A percentile compares a stretch with the other conserved stretches of the same genome.
Conservation (phyloP, 2,329 filamentous ascomycete genomes). For the Alternaria consortialis region DNA sequence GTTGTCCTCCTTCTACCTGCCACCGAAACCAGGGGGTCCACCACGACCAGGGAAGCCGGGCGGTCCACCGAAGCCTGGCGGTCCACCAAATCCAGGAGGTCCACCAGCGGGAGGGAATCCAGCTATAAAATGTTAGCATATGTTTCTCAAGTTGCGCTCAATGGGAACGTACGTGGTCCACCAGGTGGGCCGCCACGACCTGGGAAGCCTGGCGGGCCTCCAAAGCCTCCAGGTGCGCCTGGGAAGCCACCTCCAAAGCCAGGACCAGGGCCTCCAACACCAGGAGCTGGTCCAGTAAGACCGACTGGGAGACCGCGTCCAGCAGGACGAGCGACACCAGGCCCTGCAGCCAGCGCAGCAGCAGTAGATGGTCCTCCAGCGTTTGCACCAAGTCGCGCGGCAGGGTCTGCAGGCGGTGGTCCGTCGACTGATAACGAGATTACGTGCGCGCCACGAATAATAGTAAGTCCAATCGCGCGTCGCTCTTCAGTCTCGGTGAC, state of each 20-base stretch:
- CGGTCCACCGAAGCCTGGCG: conserved; percentile 38
- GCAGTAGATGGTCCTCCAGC: conserved; percentile 72
- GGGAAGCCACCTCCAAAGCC: conserved; percentile 59
- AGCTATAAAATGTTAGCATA: conserved; percentile 39
- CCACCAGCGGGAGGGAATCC: conserved; percentile 59
- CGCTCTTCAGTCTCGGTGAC: conserved; percentile 94
- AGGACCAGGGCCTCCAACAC: conserved; percentile 81
- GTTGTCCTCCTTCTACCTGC: conserved; percentile 28
- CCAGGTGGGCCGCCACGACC: conserved; percentile 52
- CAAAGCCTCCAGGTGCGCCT: conserved; percentile 49
- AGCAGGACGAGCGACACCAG: conserved; percentile 89
- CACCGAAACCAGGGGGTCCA: conserved; percentile 39
- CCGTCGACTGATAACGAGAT: conserved; percentile 96
- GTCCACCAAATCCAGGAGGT: conserved; percentile 56
- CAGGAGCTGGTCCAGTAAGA: conserved; percentile 86
- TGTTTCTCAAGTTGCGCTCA: background rate
- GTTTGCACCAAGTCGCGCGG: conserved; percentile 82
- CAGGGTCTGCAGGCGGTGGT: conserved; percentile 91
- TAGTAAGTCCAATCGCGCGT: conserved; percentile 93
- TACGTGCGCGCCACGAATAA: conserved; percentile 92
- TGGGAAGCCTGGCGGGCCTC: conserved; percentile 45
- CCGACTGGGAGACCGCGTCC: conserved; percentile 85
- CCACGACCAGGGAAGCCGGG: conserved; percentile 37
- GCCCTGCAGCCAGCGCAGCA: conserved; percentile 73
- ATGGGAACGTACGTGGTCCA: conserved; percentile 45